phyloP scores from a whole-genome alignment of 768 basidiomycete species.

The Dacryopinax primogenitus region DNA sequence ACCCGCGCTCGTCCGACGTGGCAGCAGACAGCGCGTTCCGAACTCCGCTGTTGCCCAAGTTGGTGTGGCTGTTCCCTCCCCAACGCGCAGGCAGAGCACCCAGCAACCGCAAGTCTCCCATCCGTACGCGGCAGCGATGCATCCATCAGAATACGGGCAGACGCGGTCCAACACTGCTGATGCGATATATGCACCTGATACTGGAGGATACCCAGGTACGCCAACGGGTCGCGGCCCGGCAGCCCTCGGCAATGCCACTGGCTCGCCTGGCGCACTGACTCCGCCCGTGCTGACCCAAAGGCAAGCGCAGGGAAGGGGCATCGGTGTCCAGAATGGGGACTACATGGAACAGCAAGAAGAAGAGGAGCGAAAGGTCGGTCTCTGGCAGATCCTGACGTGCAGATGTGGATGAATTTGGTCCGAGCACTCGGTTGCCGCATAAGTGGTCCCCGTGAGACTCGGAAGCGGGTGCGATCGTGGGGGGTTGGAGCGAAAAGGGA shows the following conservation, averaged over 20 bases:
- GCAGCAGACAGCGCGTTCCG: constrained; percentile 50
- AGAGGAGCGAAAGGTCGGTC: neutral
- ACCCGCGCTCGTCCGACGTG: constrained; percentile 63
- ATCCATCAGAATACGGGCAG: constrained; percentile 48
- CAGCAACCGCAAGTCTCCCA: constrained; percentile 31
- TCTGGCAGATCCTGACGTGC: constrained; percentile 7
- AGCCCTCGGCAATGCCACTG: constrained; percentile 11
- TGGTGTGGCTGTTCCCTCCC: constrained; percentile 49
- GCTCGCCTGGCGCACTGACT: neutral
- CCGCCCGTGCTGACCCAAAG: neutral
- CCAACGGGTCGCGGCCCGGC: constrained; percentile 13
- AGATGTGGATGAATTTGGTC: neutral
- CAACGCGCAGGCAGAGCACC: constrained; percentile 33
- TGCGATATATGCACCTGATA: constrained; percentile 37
- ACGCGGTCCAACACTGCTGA: constrained; percentile 32
- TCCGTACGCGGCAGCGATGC: constrained; percentile 43
- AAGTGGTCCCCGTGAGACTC: neutral
- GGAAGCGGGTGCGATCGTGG: neutral
- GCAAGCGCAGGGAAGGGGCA: neutral
- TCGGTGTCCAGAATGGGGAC: neutral
- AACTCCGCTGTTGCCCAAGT: constrained; percentile 64
- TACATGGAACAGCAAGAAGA: constrained; percentile 5
- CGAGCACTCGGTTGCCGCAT: too few species aligned
- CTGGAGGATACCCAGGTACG: constrained; percentile 11
- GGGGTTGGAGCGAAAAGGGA: neutral